A percentile compares a stretch with the other conserved stretches of the same genome.
Conservation (phyloP, 768 basidiomycete genomes). For the Cubamyces sp. region DNA sequence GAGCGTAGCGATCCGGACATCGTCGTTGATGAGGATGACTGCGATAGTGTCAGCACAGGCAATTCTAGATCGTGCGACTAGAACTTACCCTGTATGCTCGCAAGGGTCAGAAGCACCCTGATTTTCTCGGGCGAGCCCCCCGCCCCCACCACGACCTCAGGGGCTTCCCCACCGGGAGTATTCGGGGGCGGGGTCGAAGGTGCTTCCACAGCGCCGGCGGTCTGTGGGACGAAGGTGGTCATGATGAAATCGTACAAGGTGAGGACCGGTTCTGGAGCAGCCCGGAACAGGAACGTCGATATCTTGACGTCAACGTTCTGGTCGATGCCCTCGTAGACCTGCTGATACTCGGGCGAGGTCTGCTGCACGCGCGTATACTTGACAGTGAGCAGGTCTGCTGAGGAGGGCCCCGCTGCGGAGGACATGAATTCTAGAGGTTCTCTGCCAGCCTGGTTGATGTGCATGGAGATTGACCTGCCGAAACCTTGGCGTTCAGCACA, state of each 20-base stretch:
- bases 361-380: slow-evolving; percentile 80
- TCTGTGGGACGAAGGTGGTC: slow-evolving; percentile 83
- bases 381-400: slow-evolving; percentile 74
- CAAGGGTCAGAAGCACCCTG: slow-evolving; percentile 80
- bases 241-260: slow-evolving; percentile 96
- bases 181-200: slow-evolving; percentile 7
- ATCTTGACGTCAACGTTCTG: slow-evolving; percentile 86
- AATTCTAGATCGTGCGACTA: neutral
- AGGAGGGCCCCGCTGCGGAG: slow-evolving; percentile 50
- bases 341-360: slow-evolving; percentile 83
- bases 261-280: slow-evolving; percentile 89
- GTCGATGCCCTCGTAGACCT: slow-evolving; percentile 81
- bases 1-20: slow-evolving; percentile 77
- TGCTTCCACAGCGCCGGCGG: slow-evolving; percentile 31
- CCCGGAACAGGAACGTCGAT: slow-evolving; percentile 88
- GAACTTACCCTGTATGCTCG: slow-evolving; percentile 71
- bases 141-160: slow-evolving; percentile 14
- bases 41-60: slow-evolving; percentile 1
- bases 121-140: slow-evolving; percentile 53
- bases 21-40: slow-evolving; percentile 82
- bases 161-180: slow-evolving; percentile 14
- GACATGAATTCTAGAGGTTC: slow-evolving; percentile 67
- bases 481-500: neutral
- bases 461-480: slow-evolving; percentile 73
- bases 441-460: slow-evolving; percentile 60